phyloP scores from a whole-genome alignment of 371 early-diverging fungal genomes.

The Rhizopus delemar region DNA sequence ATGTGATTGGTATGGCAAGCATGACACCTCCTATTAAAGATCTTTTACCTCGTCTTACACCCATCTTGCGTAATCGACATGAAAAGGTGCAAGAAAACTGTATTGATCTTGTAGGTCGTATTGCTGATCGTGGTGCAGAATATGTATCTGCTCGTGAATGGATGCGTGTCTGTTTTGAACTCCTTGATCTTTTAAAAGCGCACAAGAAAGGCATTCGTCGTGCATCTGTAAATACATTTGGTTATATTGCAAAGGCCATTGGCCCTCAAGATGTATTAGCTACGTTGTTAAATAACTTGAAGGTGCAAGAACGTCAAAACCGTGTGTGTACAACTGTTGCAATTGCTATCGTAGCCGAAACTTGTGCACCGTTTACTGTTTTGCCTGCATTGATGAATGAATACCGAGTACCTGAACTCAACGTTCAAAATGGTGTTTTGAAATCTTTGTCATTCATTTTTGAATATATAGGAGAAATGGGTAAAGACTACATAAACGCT shows the following conservation, averaged over 20 bases:
- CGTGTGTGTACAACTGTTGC: slow-evolving; percentile 98
- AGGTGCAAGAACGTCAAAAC: slow-evolving; percentile 97
- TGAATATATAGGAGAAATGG: slow-evolving; percentile 97
- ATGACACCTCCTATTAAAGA: slow-evolving; percentile 99
- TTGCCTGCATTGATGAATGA: slow-evolving; percentile 98
- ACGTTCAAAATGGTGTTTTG: slow-evolving; percentile 97
- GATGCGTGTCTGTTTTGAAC: slow-evolving; percentile 98
- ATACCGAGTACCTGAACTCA: slow-evolving; percentile 96
- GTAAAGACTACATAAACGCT: slow-evolving; percentile 94
- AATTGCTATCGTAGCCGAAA: slow-evolving; percentile 89
- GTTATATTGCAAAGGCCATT: slow-evolving; percentile 98
- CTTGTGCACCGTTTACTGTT: slow-evolving; percentile 97
- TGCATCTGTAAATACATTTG: slow-evolving; percentile 95
- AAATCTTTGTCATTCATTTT: slow-evolving; percentile 94
- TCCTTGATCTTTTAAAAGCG: slow-evolving; percentile 94
- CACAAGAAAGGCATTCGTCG: slow-evolving; percentile 95
- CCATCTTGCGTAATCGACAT: slow-evolving; percentile 95
- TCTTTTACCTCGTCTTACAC: slow-evolving; percentile 92
- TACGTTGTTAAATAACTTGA: slow-evolving; percentile 94
- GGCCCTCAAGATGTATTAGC: slow-evolving; percentile 99
- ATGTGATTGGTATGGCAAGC: slow-evolving; percentile 95
- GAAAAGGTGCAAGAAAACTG: slow-evolving; percentile 96
- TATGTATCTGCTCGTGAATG: slow-evolving; percentile 97
- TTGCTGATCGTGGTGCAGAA: slow-evolving; percentile 98
- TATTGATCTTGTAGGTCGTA: slow-evolving; percentile 94